A percentile compares a stretch with the other conserved stretches of the same genome.
phyloP scores from a whole-genome alignment of 768 basidiomycete genomes.

The Lentinula sp. region DNA sequence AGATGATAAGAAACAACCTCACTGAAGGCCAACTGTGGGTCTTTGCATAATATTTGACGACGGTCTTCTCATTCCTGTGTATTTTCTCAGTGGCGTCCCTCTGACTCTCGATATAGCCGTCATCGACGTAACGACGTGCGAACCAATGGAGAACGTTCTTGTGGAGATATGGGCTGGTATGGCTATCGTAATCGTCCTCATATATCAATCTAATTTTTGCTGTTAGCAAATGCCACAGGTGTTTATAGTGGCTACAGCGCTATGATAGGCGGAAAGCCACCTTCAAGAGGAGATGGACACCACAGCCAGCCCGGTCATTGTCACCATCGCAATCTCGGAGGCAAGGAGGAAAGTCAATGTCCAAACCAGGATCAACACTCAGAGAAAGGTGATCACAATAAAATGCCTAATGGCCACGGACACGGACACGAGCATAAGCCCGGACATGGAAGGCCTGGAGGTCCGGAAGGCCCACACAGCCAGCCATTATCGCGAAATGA shows the following conservation, averaged over 20 bases:
- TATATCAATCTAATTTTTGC: neutral
- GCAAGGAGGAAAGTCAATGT: neutral
- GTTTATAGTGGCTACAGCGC: constrained; percentile 18
- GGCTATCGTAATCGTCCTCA: neutral
- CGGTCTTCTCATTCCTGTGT: neutral
- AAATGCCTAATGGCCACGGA: neutral
- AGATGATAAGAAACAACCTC: constrained; percentile 19
- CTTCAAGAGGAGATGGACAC: neutral
- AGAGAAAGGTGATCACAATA: neutral
- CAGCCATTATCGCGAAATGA: constrained; percentile 12
- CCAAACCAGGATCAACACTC: neutral
- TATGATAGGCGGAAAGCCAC: neutral
- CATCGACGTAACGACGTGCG: constrained; percentile 29
- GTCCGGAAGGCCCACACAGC: neutral
- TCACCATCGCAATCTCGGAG: neutral
- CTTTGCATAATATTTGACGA: neutral
- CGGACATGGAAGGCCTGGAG: neutral
- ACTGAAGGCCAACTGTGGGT: constrained; percentile 18
- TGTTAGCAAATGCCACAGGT: constrained; percentile 20
- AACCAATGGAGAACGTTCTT: constrained; percentile 25
- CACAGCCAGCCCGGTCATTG: neutral
- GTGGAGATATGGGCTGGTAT: constrained; percentile 29
- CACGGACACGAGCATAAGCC: neutral
- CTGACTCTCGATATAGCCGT: constrained; percentile 30
- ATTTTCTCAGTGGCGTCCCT: constrained; percentile 22